A percentile compares a stretch with the other conserved stretches of the same genome.
Conservation (phyloP, 306 rosid genomes). For the Luffa acutangula region DNA sequence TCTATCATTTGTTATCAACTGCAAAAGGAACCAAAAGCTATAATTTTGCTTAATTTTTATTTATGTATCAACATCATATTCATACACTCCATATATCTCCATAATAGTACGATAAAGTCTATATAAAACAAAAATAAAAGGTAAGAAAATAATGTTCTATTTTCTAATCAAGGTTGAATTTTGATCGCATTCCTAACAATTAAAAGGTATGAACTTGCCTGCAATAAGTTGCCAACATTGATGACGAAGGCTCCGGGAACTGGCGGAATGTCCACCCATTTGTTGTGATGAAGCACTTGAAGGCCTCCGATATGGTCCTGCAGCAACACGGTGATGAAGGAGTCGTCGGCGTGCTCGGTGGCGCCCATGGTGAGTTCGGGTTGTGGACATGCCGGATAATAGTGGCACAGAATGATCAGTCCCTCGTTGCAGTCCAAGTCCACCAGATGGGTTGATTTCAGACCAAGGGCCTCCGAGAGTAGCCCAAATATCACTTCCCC, state of each 20-base stretch:
- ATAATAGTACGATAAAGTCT: too few species aligned
- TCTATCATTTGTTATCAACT: slow-evolving; percentile 23
- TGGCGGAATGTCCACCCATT: slow-evolving; percentile 23
- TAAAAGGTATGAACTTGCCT: too few species aligned
- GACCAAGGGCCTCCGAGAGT: too few species aligned
- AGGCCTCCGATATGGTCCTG: slow-evolving; percentile 35
- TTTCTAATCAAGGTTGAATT: too few species aligned
- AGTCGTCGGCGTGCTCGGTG: slow-evolving; percentile 12
- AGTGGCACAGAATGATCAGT: not conserved
- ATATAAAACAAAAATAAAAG: too few species aligned
- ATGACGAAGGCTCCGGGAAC: not conserved
- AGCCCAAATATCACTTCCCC: not conserved
- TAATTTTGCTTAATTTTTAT: too few species aligned
- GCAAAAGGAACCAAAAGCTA: not conserved
- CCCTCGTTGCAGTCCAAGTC: slow-evolving; percentile 19
- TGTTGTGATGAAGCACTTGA: slow-evolving; percentile 11
- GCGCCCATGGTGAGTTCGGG: slow-evolving; percentile 27
- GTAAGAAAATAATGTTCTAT: too few species aligned
- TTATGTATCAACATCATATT: too few species aligned
- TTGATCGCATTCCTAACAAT: too few species aligned
- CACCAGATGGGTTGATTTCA: not conserved
- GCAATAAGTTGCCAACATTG: too few species aligned
- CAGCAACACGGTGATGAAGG: slow-evolving; percentile 25
- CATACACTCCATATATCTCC: too few species aligned
- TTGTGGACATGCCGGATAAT: slow-evolving; percentile 32